Percentiles rank a stretch among this genome's conserved stretches.
These are phyloP conservation scores for Monosporascus ibericus DNA, from an alignment of 2,329 filamentous ascomycete genomes.

Conservation along the genomic window DNA sequence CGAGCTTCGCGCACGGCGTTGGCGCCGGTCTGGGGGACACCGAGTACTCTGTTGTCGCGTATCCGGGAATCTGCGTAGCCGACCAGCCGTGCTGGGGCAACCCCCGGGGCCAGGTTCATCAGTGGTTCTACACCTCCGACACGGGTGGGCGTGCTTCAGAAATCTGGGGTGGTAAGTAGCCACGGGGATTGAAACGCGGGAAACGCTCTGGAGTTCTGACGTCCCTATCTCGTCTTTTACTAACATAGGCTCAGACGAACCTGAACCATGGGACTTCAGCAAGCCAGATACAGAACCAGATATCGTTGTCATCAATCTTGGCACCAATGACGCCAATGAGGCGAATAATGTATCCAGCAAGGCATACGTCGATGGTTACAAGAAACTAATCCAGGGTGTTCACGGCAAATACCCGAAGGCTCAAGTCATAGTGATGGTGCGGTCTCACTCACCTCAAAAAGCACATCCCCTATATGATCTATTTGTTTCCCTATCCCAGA, in stretches of 20 bases:
- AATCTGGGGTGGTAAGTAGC: constrained; percentile 36
- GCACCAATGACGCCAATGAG: constrained; percentile 40
- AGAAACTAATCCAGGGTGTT: constrained; percentile 38
- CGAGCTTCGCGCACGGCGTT: constrained; percentile 49
- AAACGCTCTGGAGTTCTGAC: no score
- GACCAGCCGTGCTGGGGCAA: constrained; percentile 52
- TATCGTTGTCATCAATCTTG: constrained; percentile 40
- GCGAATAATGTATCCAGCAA: constrained; percentile 33
- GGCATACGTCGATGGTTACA: constrained; percentile 35
- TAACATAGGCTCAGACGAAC: constrained; percentile 24
- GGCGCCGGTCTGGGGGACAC: constrained; percentile 51
- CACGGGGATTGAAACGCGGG: background rate
- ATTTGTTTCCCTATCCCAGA: constrained; percentile 1
- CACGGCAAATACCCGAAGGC: constrained; percentile 40
- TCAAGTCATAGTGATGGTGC: constrained; percentile 38
- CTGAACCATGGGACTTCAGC: constrained; percentile 39
- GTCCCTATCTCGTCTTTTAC: background rate
- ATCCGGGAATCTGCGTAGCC: constrained; percentile 51
- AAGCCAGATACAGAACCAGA: constrained; percentile 34
- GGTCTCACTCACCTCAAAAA: background rate
- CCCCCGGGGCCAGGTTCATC: constrained; percentile 42
- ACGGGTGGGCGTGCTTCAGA: constrained; percentile 39
- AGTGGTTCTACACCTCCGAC: constrained; percentile 53
- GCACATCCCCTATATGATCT: no score
- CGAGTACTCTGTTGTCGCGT: constrained; percentile 52